Percentiles rank a stretch among this genome's conserved stretches.
phyloP scores from a whole-genome alignment of 2,329 filamentous ascomycete species.

The Thelonectria blattea region DNA sequence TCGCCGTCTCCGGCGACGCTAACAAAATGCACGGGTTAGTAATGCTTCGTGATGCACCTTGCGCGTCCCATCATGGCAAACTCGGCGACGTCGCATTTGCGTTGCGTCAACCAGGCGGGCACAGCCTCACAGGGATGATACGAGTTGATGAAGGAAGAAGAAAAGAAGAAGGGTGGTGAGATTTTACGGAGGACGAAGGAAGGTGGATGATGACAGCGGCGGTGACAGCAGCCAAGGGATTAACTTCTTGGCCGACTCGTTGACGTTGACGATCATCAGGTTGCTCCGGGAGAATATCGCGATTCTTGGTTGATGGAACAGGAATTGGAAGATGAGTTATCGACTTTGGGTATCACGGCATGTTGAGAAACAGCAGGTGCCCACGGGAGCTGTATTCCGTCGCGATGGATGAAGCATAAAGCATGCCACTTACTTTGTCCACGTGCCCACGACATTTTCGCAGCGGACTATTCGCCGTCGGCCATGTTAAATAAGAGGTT shows the following conservation, averaged over 20 bases:
- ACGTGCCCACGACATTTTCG: not conserved
- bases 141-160: not conserved
- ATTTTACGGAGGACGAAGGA: not conserved
- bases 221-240: conserved; percentile 2
- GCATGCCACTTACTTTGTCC: not conserved
- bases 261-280: conserved; percentile 10
- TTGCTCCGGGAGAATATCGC: not conserved
- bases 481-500: not conserved
- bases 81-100: conserved; percentile 7
- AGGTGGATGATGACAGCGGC: not conserved
- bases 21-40: not conserved
- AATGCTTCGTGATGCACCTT: not conserved
- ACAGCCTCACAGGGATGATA: conserved; percentile 10
- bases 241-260: conserved; percentile 14
- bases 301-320: not conserved
- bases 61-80: not conserved
- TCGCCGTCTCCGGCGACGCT: not conserved
- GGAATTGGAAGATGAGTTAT: not conserved
- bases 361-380: too few species aligned
- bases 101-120: conserved; percentile 6
- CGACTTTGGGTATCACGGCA: too few species aligned
- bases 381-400: not conserved
- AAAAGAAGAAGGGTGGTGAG: not conserved
- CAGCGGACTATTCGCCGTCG: not conserved
- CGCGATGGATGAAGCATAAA: not conserved